A percentile compares a stretch with the other conserved stretches of the same genome.
These are phyloP conservation scores for Russula lepida DNA, from an alignment of 768 basidiomycete species.

Conservation along the genomic window DNA sequence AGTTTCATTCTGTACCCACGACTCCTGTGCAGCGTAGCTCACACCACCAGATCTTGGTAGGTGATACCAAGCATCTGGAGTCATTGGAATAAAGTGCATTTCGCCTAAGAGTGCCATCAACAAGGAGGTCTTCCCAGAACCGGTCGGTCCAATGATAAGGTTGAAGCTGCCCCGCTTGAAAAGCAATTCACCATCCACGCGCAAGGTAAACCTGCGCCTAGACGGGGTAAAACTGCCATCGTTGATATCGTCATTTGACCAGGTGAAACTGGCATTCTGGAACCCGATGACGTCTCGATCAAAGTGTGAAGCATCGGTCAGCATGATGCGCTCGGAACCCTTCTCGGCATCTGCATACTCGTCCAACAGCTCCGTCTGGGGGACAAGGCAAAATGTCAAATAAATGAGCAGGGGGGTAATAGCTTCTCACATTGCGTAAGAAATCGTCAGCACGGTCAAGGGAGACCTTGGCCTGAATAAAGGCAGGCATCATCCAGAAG, in stretches of 20 bases:
- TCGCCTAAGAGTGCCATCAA: slow-evolving; percentile 61
- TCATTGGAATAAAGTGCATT: slow-evolving; percentile 52
- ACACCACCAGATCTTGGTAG: slow-evolving; percentile 63
- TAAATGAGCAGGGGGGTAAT: background rate
- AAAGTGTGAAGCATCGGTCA: slow-evolving; percentile 17
- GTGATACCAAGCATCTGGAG: slow-evolving; percentile 53
- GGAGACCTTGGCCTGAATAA: slow-evolving; percentile 32
- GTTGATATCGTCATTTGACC: slow-evolving; percentile 34
- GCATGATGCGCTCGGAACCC: slow-evolving; percentile 12
- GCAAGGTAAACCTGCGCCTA: slow-evolving; percentile 41
- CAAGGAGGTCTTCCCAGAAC: slow-evolving; percentile 53
- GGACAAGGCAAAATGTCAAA: background rate
- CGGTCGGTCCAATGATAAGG: slow-evolving; percentile 51
- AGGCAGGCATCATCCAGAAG: slow-evolving; percentile 23
- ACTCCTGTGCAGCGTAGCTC: slow-evolving; percentile 76
- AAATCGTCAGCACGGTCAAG: slow-evolving; percentile 35
- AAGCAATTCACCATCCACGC: slow-evolving; percentile 43
- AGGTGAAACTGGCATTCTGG: slow-evolving; percentile 45
- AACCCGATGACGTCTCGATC: slow-evolving; percentile 38
- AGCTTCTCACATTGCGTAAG: slow-evolving; percentile 25
- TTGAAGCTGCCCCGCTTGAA: slow-evolving; percentile 50
- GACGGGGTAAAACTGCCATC: slow-evolving; percentile 35
- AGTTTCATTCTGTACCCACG: slow-evolving; percentile 79
- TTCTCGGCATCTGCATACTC: slow-evolving; percentile 20
- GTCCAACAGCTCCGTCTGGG: slow-evolving; percentile 30